These are phyloP conservation scores for Ambispora gerdemannii DNA, from an alignment of 192 early-diverging fungal genomes.

Conservation along the genomic window DNA sequence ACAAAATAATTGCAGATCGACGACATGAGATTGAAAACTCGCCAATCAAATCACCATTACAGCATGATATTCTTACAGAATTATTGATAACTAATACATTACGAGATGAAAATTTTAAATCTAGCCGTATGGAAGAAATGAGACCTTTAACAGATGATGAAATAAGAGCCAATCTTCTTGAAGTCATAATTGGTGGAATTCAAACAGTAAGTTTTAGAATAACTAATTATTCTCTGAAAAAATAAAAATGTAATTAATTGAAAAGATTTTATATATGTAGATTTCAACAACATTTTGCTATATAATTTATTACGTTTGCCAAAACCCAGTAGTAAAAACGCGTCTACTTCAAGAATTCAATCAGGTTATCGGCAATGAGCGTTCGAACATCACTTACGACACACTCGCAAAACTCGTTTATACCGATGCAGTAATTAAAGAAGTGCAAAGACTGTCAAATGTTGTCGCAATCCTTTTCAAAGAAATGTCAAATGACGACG, in stretches of 20 bases:
- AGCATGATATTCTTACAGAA: slow-evolving; percentile 11
- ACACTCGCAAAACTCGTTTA: slow-evolving; percentile 1
- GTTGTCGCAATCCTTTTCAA: neutral
- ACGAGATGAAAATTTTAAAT: neutral
- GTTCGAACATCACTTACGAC: neutral
- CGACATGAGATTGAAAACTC: slow-evolving; percentile 15
- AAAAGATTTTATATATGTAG: neutral
- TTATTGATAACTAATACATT: slow-evolving; percentile 11
- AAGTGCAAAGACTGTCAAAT: neutral
- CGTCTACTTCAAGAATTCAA: slow-evolving; percentile 1
- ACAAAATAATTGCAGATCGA: neutral
- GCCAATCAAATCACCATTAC: neutral
- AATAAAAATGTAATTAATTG: neutral
- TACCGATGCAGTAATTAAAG: slow-evolving; percentile 22
- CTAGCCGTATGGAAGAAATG: neutral
- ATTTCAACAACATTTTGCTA: neutral
- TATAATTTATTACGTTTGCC: slow-evolving; percentile 11
- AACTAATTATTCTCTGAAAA: neutral
- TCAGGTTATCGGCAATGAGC: neutral
- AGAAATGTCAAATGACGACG: neutral
- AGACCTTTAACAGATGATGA: slow-evolving; percentile 8
- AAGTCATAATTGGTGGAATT: neutral
- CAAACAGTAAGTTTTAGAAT: slow-evolving; percentile 9
- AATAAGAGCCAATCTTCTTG: slow-evolving; percentile 5
- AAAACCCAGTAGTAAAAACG: neutral